Evolutionary conservation across 2,329 filamentous ascomycete species (phyloP), one percentile per base, ranked within the genome.

Genomic region (Polychaeton citri): DNA sequence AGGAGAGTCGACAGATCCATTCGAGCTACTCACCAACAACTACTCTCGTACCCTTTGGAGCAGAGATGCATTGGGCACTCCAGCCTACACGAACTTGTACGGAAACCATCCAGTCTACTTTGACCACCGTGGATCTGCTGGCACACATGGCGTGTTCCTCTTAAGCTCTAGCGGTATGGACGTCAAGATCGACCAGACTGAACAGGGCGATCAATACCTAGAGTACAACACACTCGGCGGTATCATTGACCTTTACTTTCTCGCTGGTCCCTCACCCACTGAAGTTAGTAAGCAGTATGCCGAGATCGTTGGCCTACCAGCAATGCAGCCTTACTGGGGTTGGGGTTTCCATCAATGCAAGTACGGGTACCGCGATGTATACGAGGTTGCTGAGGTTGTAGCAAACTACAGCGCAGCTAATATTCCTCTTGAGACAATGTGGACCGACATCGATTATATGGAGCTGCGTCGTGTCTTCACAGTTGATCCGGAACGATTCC

Each of bases 211-310:
- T n/a, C 76, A 87, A 52, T 84, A 78, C 39, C 68, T 90, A 4
- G 80, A 87, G 57, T 90, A 87, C 61, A 84, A 87, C 54, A 74
- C 74, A 1, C 66, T 88, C 1, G 82, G 83, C 5, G 83, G 84
- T 7, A 69, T 87, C 15, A 53, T 90, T 2, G 84, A 88, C 54
- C 51, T 71, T 17, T 71, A 70, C 53, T 69, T 71, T 50, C 40
- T 71, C 38, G 59, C 65, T 21, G 68, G 68, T 3, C 61, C 61
- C 3, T 45, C 57, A 12, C 66, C 68, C 3, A 54, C 56, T 8
- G 58, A 64, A 8, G 68, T 66, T 4, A 61, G 64, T 6, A 55
- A 58, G 44, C 66, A 70, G 43, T 71, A 70, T 39, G 60, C 65
- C 2, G 63, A 66, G 12, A 51, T 69, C n/a, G 63, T 63, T 24